Conservation (phyloP, 805 yeast species). For the Metschnikowia orientalis region DNA sequence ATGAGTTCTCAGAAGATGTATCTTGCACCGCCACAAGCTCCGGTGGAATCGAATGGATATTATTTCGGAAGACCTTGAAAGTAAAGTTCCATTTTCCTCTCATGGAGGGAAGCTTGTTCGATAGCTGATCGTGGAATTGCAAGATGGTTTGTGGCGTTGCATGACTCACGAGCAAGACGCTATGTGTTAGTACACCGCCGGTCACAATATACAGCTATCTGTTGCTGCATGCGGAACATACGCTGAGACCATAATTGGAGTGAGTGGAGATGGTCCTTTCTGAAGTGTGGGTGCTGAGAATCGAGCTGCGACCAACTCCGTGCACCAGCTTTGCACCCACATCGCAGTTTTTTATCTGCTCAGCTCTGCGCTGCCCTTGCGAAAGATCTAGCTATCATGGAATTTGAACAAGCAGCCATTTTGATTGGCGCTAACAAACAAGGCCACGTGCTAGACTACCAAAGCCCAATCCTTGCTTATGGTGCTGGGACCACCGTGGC, state of each 20-base stretch:
- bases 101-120: constrained; percentile 59
- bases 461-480: constrained; percentile 50
- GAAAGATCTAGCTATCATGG: neutral
- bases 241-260: constrained; percentile 33
- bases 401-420: constrained; percentile 44
- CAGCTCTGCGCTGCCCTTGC: constrained; percentile 1
- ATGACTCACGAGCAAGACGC: constrained; percentile 35
- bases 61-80: constrained; percentile 63
- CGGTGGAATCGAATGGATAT: constrained; percentile 48
- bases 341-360: constrained; percentile 6
- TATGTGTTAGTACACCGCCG: constrained; percentile 26
- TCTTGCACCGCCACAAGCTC: constrained; percentile 24
- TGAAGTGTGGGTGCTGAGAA: neutral
- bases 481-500: constrained; percentile 69
- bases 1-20: constrained; percentile 38
- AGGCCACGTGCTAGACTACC: constrained; percentile 53
- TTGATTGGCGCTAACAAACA: constrained; percentile 74
- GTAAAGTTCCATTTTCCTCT: constrained; percentile 67
- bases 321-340: constrained; percentile 17
- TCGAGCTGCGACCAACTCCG: constrained; percentile 9
- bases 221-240: constrained; percentile 20
- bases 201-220: no score
- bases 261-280: neutral
- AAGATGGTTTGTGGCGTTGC: constrained; percentile 59
- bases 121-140: constrained; percentile 64